These are phyloP conservation scores for Cenococcum geophilum DNA, from an alignment of 495 filamentous ascomycete genomes.

Conservation along the genomic window DNA sequence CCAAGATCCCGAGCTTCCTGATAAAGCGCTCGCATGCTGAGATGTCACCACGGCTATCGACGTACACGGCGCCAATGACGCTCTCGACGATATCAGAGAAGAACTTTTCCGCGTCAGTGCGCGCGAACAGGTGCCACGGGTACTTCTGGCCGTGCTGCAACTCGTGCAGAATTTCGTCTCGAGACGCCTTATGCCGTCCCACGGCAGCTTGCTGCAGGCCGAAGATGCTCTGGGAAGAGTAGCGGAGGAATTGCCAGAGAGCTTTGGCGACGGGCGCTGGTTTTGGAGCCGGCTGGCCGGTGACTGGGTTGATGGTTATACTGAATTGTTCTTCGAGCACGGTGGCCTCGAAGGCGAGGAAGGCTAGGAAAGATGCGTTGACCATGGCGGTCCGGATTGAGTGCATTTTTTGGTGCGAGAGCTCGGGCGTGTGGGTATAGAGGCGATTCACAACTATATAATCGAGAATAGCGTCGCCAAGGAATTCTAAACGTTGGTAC, in stretches of 20 bases:
- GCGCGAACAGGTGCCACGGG: conserved; percentile 68
- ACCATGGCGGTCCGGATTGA: conserved; percentile 66
- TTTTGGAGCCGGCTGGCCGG: conserved; percentile 17
- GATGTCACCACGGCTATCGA: conserved; percentile 64
- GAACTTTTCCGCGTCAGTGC: conserved; percentile 67
- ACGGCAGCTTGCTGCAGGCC: conserved; percentile 40
- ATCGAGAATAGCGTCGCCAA: conserved; percentile 85
- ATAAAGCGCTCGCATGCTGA: conserved; percentile 51
- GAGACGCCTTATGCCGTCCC: conserved; percentile 46
- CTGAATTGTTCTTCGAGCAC: conserved; percentile 6
- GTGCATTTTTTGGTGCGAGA: conserved; percentile 66
- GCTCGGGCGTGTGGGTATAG: conserved; percentile 38
- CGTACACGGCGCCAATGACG: conserved; percentile 75
- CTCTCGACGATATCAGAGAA: conserved; percentile 82
- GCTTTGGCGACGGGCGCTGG: conserved; percentile 34
- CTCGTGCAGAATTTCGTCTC: conserved; percentile 45
- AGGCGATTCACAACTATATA: conserved; percentile 59
- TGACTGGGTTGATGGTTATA: conserved; percentile 23
- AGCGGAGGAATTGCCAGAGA: conserved; percentile 67
- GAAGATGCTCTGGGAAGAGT: conserved; percentile 44
- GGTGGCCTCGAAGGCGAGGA: conserved; percentile 45
- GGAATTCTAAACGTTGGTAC: conserved; percentile 84
- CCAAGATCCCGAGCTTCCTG: conserved; percentile 58
- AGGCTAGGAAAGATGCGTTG: conserved; percentile 85
- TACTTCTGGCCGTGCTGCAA: conserved; percentile 49